Evolutionary conservation across 2,329 filamentous ascomycete species (phyloP).

Genomic region (Diaporthe sp.): DNA sequence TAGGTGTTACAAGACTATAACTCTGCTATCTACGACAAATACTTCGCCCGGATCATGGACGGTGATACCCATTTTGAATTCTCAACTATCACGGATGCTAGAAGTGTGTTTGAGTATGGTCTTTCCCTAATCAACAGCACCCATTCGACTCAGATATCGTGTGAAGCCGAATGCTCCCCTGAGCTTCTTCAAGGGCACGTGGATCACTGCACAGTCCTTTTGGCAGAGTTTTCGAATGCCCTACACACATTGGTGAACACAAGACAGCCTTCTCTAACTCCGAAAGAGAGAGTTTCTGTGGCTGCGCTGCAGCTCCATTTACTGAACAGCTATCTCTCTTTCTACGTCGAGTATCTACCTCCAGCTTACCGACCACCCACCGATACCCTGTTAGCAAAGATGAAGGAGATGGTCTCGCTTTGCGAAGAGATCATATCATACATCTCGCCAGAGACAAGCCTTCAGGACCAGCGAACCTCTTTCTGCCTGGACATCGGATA

Average conservation of each 20-base stretch:
- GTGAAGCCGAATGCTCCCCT: not conserved
- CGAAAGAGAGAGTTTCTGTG: not conserved
- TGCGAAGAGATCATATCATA: not conserved
- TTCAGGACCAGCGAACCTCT: not conserved
- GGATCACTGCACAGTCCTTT: not conserved
- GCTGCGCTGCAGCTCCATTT: conserved; percentile 15
- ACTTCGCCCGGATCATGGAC: not conserved
- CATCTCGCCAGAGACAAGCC: not conserved
- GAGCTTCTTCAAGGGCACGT: not conserved
- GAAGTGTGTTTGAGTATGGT: not conserved
- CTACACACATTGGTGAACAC: not conserved
- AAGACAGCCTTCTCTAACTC: not conserved
- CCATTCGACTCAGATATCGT: no score
- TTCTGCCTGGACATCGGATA: conserved; percentile 14
- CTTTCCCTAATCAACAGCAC: not conserved
- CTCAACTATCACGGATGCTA: not conserved
- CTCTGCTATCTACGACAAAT: not conserved
- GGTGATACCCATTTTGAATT: not conserved
- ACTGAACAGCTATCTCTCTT: conserved; percentile 9
- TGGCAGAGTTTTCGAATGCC: not conserved
- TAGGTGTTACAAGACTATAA: not conserved
- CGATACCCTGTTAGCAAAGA: not conserved
- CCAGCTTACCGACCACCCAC: not conserved
- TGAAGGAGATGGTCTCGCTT: not conserved
- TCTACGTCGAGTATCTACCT: not conserved